A percentile compares a stretch with the other conserved stretches of the same genome.
Conservation (phyloP, 1,284 basidiomycete genomes). For the Leccinum huronense region DNA sequence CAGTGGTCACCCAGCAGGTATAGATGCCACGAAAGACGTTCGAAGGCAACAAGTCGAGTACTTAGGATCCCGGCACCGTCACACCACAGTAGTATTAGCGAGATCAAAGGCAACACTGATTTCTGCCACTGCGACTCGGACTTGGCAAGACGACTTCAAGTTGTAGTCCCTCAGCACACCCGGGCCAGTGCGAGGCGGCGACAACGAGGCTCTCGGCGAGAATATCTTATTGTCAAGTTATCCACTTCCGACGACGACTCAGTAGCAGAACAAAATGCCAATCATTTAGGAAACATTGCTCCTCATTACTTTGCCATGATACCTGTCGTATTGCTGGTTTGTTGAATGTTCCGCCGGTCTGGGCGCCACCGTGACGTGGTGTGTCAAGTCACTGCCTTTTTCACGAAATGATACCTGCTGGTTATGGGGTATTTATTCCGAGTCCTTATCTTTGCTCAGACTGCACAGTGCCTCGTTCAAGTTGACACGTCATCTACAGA, state of each 20-base stretch:
- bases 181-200: neutral
- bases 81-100: neutral
- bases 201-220: neutral
- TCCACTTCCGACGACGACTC: neutral
- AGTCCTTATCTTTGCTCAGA: conserved; percentile 22
- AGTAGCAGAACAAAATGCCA: neutral
- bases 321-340: neutral
- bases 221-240: neutral
- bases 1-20: too few relatives aligned
- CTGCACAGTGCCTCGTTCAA: neutral
- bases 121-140: neutral
- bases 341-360: neutral
- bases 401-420: neutral
- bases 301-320: neutral
- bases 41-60: too few relatives aligned
- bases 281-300: neutral
- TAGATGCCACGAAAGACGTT: too few relatives aligned
- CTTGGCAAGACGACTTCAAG: neutral
- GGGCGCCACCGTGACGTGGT: neutral
- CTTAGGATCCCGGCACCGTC: too few relatives aligned
- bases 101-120: neutral
- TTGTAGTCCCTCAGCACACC: neutral
- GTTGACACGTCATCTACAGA: conserved; percentile 9
- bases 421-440: neutral
- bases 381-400: neutral